Evolutionary conservation across 2,329 filamentous ascomycete species (phyloP), one percentile per base, ranked within the genome.

Genomic region (Coniochaeta ligniaria): DNA sequence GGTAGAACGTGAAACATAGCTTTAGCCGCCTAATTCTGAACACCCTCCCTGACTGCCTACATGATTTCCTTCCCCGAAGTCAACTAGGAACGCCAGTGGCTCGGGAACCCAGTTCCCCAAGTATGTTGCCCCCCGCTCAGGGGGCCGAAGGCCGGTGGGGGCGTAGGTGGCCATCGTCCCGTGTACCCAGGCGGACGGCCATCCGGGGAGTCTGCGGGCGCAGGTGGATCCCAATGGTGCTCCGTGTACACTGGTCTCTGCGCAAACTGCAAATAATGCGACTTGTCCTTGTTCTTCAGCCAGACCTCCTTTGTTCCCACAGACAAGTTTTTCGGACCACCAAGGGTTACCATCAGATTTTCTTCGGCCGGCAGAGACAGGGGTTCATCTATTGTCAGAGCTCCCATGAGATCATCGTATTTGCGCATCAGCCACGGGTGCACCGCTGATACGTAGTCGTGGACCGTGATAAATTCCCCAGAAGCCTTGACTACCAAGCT

Each of bases 371-470:
- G 47, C 20, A 52, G 22, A 20, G 47, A 26, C 4, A 52, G 22
- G 22, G 22, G 22, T 6, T 26, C 47, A 52, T 26, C 16, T 7
- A 52, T 20, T 5, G 22, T 2, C 47, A 52, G 47, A 52, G 47
- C 47, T 28, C 2, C 31, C 8, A 61, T 33, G 24, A 64, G 43
- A 35, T 47, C 55, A 45, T 59, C 58, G 2, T 60, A 56, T 22
- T 58, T 52, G 33, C 24, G 54, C 60, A 65, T 62, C 28, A 67
- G 60, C 64, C 65, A 66, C 12, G 62, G 64, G 38, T 67, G 65
- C 60, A 67, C 56, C 35, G 60, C 61, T 12, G 62, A 61, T 20
- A 68, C 38, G 59, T 65, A 68, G 16, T 68, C 66, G 57, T 67
- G 66, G 5, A 68, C 20, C 9, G 66, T 66, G 24, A 68, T 54